Base-by-base conservation (phyloP, 805 yeast genomes). In the Wickerhamiella qilinensis region DNA sequence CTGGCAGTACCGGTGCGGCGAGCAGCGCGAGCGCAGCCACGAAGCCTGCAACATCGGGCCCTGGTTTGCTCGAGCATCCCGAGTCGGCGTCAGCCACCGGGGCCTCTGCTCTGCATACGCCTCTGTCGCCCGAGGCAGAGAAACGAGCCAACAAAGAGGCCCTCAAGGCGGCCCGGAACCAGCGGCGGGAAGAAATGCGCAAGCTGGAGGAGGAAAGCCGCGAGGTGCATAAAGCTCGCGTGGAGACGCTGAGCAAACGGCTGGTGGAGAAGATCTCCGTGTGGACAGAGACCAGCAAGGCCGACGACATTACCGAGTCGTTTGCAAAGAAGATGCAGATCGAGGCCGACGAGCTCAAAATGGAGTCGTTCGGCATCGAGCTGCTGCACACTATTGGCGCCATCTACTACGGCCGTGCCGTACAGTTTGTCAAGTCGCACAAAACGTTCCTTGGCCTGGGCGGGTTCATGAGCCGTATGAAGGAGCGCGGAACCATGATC, bases 301-400 rank as follows among this genome's bases (percentile, higher is more conserved):
- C 73, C 38, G 63, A 61, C 0, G 82, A 74, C 24, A 75, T 85
- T 30, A 65, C 77, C 38, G 55, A 57, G 5, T 67, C 78, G 0
- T 88, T 84, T 56, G 60, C 67, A 43, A 66, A 65, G 40, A 77
- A 80, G 54, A 68, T 81, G 47, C 67, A 66, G 44, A 74, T 77
- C 50, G 97, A 91, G 57, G 94, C 93, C 14, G 91, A 86, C 53
- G 80, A 80, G 44, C 64, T 91, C 54, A 91, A 91, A 57, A 73
- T 84, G 69, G 98, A 91, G 65, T 82, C 94, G 38, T 91, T 91
- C 62, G 99, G 99, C 12, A 60, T 88, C 37, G 94, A 88, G 59
- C 65, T 91, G 37, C 63, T 88, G 46, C 69, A 64, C 42, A 69
- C 88, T 16, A 78, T 91, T 44, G 96, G 97, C 16, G 69, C 69